Base-by-base conservation (phyloP, 2,329 filamentous ascomycete species). In the Tympanopsis confertula region DNA sequence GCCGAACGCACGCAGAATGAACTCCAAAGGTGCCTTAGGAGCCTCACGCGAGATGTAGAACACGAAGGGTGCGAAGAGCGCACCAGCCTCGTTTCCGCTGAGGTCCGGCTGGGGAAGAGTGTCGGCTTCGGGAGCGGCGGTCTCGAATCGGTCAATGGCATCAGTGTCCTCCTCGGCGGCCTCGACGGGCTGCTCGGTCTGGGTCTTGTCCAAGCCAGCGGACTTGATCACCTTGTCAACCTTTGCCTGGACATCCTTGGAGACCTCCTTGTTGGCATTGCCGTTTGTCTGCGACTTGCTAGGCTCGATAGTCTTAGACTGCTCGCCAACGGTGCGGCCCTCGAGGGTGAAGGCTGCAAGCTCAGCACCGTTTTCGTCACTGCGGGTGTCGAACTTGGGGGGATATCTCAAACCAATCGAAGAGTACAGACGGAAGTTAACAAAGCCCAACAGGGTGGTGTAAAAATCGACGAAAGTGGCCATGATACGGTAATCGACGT, bases 401-500 rank as follows among this genome's bases (percentile, higher is more conserved):
- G 91, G 91, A 56, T 98, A 98, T 41, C 94, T 86, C 44, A 98
- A 65, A 5, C 91, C 91, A 45, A 94, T 69, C 1, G 85, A 80
- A 1, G 87, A 94, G 66, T 95, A 98, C 35, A 98, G 70, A 45
- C 86, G 72, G 69, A 86, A 98, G 69, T 98, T 95, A 62, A 96
- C 79, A 53, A 98, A 98, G 42, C 89, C 85, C 15, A 98, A 69
- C 13, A 98, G 71, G 4, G 89, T 96, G 51, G 93, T 94, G 68
- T 98, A 98, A 59, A 98, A 98, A 59, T 98, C 89, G 46, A 98
- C 80, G 55, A 98, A 98, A 4, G 91, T 98, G 42, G 86, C 89
- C 91, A 98, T 98, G 62, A 98, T 98, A 52, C 91, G 74, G 66
- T 94, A 98, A 60, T 98, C 91, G 45, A 98, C 83, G 59, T 98